These are phyloP conservation scores for Ilex asprella DNA, from an alignment of 257 asterid species.

Conservation along the genomic window DNA sequence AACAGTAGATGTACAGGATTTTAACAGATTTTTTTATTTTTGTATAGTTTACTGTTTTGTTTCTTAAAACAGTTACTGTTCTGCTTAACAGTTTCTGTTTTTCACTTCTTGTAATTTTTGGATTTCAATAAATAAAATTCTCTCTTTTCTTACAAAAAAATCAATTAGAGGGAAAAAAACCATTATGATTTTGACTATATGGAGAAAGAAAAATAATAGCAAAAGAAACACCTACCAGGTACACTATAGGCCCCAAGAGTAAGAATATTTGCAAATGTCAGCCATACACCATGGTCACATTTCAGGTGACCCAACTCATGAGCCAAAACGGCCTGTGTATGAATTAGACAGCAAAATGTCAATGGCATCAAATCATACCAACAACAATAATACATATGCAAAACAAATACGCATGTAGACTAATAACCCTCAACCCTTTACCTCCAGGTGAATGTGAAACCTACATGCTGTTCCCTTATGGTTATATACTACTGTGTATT, in stretches of 20 bases:
- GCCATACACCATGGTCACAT: conserved; percentile 97
- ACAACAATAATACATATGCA: too few relatives aligned
- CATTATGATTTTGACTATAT: neutral
- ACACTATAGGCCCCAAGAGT: conserved; percentile 82
- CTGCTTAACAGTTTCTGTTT: too few relatives aligned
- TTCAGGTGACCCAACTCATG: conserved; percentile 92
- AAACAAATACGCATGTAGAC: too few relatives aligned
- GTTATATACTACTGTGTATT: neutral
- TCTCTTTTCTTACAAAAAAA: too few relatives aligned
- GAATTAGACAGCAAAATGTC: conserved; percentile 3
- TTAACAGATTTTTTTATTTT: too few relatives aligned
- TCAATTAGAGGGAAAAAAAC: neutral
- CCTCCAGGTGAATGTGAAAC: neutral
- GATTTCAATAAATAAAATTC: too few relatives aligned
- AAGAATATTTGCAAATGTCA: conserved; percentile 80
- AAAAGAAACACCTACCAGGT: conserved; percentile 47
- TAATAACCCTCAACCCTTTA: too few relatives aligned
- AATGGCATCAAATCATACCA: conserved; percentile 1
- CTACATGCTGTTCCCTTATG: too few relatives aligned
- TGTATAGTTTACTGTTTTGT: too few relatives aligned
- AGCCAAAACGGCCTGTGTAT: conserved; percentile 85
- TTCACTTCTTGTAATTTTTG: too few relatives aligned
- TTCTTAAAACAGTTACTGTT: too few relatives aligned
- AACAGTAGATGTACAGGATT: too few relatives aligned
- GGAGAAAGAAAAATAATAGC: neutral